A percentile compares a stretch with the other conserved stretches of the same genome.
Conservation (phyloP, 163 green algal genomes). For the Chlorella variabilis region DNA sequence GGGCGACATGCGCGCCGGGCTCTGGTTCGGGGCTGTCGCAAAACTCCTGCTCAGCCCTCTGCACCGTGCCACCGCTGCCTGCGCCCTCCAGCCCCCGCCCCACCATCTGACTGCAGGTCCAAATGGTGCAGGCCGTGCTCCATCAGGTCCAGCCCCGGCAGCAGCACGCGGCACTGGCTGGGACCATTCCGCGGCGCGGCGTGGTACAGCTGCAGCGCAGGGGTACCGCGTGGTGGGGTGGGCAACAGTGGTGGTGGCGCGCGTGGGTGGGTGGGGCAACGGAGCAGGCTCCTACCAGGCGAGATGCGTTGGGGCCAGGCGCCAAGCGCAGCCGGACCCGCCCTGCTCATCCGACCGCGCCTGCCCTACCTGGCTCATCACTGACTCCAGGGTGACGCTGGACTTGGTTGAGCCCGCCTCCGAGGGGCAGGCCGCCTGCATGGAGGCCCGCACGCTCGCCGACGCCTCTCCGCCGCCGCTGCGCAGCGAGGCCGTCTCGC, state of each 20-base stretch:
- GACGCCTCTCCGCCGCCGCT: background rate
- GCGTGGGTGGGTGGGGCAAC: background rate
- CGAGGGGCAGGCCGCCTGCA: background rate
- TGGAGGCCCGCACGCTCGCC: background rate
- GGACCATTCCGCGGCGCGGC: background rate
- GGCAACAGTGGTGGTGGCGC: too few species aligned
- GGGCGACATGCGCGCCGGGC: too few species aligned
- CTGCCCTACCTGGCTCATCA: conserved; percentile 33
- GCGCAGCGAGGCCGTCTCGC: background rate
- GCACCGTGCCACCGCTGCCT: too few species aligned
- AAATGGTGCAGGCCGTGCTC: conserved; percentile 19
- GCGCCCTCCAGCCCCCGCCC: too few species aligned
- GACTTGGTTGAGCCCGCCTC: background rate
- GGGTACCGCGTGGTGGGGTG: background rate
- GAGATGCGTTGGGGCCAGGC: too few species aligned
- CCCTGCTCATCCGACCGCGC: too few species aligned
- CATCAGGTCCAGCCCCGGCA: conserved; percentile 31
- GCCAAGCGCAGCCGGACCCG: too few species aligned
- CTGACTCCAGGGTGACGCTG: background rate
- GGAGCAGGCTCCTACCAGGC: background rate
- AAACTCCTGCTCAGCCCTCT: too few species aligned
- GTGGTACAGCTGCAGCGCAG: conserved; percentile 9
- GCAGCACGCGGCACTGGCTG: conserved; percentile 17
- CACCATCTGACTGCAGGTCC: background rate
- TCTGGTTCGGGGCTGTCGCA: too few species aligned